Base-by-base conservation (phyloP, 129 eudicot genomes). In the Dittrichia graveolens region DNA sequence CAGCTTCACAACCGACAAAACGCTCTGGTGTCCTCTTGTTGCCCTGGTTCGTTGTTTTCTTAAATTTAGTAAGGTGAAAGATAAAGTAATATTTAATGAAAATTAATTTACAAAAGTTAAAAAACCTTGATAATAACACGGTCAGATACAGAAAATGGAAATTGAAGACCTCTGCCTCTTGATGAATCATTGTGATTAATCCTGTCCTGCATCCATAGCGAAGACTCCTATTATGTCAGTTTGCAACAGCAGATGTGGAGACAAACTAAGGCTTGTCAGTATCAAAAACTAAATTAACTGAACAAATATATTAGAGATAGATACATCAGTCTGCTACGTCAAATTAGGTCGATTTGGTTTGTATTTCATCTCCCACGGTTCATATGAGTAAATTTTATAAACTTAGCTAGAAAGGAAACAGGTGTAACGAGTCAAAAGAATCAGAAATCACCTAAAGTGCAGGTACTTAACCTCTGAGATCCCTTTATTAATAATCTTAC, bases 1-100 rank as follows among this genome's bases (percentile, higher is more conserved):
- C 87, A 38, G 98, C 96, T 81, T 92, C 96, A 7, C 97, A 85
- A 61, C 97, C 97, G 31, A 91, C 97, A 79, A 91, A 91, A 19
- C 97, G 97, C 55, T 68, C 87, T 5, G 97, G 97, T 47, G 96
- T 91, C 88, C 97, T 85, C 85, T 91, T 91, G 84, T 92, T 92
- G 5, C 98, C 98, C 98, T 92, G 88, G 10, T 82, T 77, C 9
- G 45, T 38, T 19, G 37, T 58, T 61, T 61, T 12, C 48, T 68
- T 38, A 44, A 35, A 46, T 67, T 67, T 39, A 62, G 15, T 19
- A 7, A 12, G 5, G 5, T 11, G 38, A 39, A 41, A 64, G 38
- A 54, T 61, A 63, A 12, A 39, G 14, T 42, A 34, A 85, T 18
- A 15, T 60, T 12, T 60, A 50, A 7, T 11, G 41, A 2, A 16